Evolutionary conservation across 805 yeast species (phyloP).

Genomic region (Barnettozyma populi): DNA sequence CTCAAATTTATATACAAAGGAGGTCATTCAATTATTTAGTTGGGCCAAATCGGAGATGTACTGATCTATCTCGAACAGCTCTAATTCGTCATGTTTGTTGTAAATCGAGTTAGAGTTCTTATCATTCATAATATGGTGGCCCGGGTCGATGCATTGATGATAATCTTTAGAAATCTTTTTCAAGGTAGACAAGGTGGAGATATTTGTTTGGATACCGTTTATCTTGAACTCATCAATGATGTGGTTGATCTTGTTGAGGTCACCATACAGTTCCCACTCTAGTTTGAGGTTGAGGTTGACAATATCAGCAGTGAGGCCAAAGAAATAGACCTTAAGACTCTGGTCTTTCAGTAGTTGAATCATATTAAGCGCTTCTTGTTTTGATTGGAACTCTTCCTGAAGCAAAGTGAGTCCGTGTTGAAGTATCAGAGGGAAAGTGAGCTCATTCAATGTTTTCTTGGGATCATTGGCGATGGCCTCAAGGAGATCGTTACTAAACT

Average conservation of each 20-base stretch:
- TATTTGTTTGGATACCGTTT: slow-evolving; percentile 35
- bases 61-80: slow-evolving; percentile 5
- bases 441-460: neutral
- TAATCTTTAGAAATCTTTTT: slow-evolving; percentile 9
- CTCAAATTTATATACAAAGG: neutral
- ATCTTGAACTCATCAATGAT: slow-evolving; percentile 36
- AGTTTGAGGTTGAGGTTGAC: slow-evolving; percentile 32
- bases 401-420: neutral
- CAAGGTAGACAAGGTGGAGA: slow-evolving; percentile 25
- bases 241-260: slow-evolving; percentile 29
- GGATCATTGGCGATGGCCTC: neutral
- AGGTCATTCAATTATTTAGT: neutral
- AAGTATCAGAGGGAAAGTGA: slow-evolving; percentile 5
- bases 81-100: slow-evolving; percentile 6
- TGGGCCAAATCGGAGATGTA: slow-evolving; percentile 4
- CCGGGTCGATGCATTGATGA: neutral
- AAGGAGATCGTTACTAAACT: neutral
- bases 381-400: neutral
- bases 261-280: slow-evolving; percentile 35
- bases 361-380: slow-evolving; percentile 2
- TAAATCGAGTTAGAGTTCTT: neutral
- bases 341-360: slow-evolving; percentile 29
- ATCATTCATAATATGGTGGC: neutral
- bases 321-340: slow-evolving; percentile 29
- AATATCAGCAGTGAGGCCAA: slow-evolving; percentile 33